phyloP scores from a whole-genome alignment of 768 basidiomycete genomes.

The Crassisporium funariophilum region DNA sequence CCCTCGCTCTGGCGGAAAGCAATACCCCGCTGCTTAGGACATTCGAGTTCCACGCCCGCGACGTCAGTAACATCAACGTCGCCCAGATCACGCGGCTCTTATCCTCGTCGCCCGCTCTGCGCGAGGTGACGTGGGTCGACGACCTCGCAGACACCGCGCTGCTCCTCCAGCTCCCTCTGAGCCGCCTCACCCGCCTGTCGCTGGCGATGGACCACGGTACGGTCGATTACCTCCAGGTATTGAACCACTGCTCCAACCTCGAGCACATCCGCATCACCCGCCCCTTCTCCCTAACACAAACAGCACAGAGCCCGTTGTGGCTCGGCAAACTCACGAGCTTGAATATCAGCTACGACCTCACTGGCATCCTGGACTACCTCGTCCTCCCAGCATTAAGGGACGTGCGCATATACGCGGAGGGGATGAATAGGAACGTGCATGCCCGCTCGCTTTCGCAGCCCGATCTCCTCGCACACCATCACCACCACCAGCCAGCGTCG shows the following conservation, averaged over 20 bases:
- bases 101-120: constrained; percentile 26
- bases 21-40: constrained; percentile 27
- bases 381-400: constrained; percentile 31
- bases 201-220: constrained; percentile 33
- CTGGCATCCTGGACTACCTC: constrained; percentile 31
- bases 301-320: constrained; percentile 24
- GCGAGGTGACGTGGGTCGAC: constrained; percentile 35
- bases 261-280: constrained; percentile 35
- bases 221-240: constrained; percentile 32
- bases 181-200: constrained; percentile 29
- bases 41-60: constrained; percentile 35
- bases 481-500: constrained; percentile 6
- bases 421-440: constrained; percentile 7
- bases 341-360: constrained; percentile 34
- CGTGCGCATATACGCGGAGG: constrained; percentile 31
- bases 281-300: constrained; percentile 21
- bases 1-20: constrained; percentile 25
- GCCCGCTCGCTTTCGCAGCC: constrained; percentile 11
- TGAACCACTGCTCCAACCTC: constrained; percentile 33
- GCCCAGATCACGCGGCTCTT: constrained; percentile 31
- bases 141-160: constrained; percentile 34
- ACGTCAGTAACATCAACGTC: constrained; percentile 33
- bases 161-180: constrained; percentile 30
- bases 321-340: constrained; percentile 33
- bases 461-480: constrained; percentile 6